Percentiles rank a stretch among this genome's conserved stretches.
Evolutionary conservation across 352 stramenopile species (phyloP).

Genomic region (Pythium scleroteichum): DNA sequence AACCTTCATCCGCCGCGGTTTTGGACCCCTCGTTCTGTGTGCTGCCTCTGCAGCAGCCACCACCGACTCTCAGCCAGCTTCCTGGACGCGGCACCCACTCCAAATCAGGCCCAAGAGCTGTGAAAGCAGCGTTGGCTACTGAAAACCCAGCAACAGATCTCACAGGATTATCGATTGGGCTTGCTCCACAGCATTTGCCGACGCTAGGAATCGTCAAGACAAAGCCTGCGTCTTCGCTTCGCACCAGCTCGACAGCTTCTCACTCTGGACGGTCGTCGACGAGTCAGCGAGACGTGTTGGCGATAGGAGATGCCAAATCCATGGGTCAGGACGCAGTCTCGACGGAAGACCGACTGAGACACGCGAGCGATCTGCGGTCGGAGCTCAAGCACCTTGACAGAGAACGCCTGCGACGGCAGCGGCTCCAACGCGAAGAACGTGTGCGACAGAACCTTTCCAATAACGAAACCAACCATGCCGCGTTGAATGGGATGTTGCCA

Average conservation of each 20-base stretch:
- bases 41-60: constrained; percentile 17
- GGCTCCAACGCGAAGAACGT: constrained; percentile 43
- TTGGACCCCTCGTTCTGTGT: constrained; percentile 11
- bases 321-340: background rate
- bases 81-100: background rate
- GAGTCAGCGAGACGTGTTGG: background rate
- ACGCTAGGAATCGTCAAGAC: background rate
- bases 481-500: constrained; percentile 9
- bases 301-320: background rate
- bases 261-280: background rate
- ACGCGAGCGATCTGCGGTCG: constrained; percentile 40
- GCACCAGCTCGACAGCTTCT: background rate
- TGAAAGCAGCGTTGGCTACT: background rate
- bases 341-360: constrained; percentile 31
- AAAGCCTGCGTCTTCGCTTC: background rate
- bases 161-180: constrained; percentile 7
- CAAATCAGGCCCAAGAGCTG: constrained; percentile 5
- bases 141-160: background rate
- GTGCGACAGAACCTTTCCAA: constrained; percentile 33
- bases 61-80: background rate
- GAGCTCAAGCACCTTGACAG: constrained; percentile 46
- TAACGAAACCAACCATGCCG: constrained; percentile 21
- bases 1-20: background rate
- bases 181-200: background rate
- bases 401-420: constrained; percentile 47